Base-by-base conservation (phyloP, 1,139 yeast species). In the Yamadazyma spencermartinsiae region DNA sequence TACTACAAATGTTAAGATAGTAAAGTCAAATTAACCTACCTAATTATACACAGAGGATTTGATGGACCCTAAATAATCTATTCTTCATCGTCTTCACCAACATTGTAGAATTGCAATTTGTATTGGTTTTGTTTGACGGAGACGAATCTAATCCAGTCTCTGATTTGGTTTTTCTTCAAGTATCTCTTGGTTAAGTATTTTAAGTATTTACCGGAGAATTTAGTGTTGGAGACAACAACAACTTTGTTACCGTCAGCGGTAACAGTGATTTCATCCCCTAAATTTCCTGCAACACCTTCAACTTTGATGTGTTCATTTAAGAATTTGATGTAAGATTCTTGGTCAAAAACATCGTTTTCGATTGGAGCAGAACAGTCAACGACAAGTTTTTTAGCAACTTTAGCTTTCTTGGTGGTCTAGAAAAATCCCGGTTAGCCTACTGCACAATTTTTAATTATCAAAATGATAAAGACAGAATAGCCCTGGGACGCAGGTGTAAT, bases 101-200 rank as follows among this genome's bases (percentile, higher is more conserved):
- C 94, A 75, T 95, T 89, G 96, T 88, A 94, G 96, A 92, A 94
- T 76, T 94, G 90, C 80, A 94, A 86, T 74, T 87, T 88, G 88
- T 92, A 94, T 72, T 82, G 84, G 85, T 92, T 89, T 76, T 87
- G 88, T 80, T 89, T 85, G 68, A 86, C 82, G 58, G 98, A 86
- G 60, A 92, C 96, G 67, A 94, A 92, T 84, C 98, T 94, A 76
- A 94, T 89, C 98, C 98, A 92, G 81, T 92, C 98, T 81, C 94
- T 86, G 80, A 90, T 86, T 78, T 87, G 95, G 94, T 89, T 88
- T 88, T 92, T 92, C 96, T 92, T 92, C 76, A 92, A 87, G 94
- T 88, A 92, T 83, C 95, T 90, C 89, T 92, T 92, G 68, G 98
- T 87, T 72, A 92, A 81, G 92, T 90, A 92, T 82, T 92, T 92